Evolutionary conservation across 208 protist species (phyloP).

Genomic region (Wallacemonas sp.): DNA sequence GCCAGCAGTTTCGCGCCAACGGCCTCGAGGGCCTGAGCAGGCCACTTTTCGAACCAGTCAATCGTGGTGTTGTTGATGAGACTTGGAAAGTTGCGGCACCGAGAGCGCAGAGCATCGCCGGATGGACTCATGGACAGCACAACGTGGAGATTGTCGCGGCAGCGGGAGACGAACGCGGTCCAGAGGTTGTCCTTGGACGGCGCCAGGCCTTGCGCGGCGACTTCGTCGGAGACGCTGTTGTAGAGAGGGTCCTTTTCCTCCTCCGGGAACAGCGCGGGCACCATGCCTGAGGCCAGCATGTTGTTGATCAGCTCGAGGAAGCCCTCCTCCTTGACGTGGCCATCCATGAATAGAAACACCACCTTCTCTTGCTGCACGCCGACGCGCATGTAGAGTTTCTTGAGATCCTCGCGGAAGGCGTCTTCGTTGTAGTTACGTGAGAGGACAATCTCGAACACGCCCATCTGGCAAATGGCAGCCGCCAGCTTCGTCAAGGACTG

Average conservation of each 20-base stretch:
- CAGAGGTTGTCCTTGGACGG: constrained; percentile 97
- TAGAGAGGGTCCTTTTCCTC: constrained; percentile 98
- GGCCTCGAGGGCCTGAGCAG: constrained; percentile 94
- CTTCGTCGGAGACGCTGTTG: constrained; percentile 89
- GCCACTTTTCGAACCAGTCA: constrained; percentile 99
- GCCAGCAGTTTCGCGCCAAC: constrained; percentile 90
- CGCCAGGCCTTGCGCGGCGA: constrained; percentile 74
- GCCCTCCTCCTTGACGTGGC: constrained; percentile 97
- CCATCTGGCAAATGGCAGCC: constrained; percentile 93
- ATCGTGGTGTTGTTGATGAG: constrained; percentile 99
- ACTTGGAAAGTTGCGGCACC: constrained; percentile 98
- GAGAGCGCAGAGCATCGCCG: constrained; percentile 93
- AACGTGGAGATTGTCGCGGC: constrained; percentile 98
- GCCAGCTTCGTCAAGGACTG: constrained; percentile 96
- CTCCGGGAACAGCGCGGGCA: constrained; percentile 98
- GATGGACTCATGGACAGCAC: constrained; percentile 98
- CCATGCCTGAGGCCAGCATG: constrained; percentile 98
- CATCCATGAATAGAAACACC: constrained; percentile 99
- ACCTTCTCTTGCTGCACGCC: constrained; percentile 92
- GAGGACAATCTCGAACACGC: constrained; percentile 97
- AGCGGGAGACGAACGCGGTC: constrained; percentile 97
- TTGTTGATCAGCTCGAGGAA: constrained; percentile 99
- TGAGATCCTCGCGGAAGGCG: constrained; percentile 98
- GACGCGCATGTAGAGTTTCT: constrained; percentile 94
- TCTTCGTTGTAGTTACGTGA: constrained; percentile 97